phyloP scores from a whole-genome alignment of 441 rosid species.

The Manihot esculenta region DNA sequence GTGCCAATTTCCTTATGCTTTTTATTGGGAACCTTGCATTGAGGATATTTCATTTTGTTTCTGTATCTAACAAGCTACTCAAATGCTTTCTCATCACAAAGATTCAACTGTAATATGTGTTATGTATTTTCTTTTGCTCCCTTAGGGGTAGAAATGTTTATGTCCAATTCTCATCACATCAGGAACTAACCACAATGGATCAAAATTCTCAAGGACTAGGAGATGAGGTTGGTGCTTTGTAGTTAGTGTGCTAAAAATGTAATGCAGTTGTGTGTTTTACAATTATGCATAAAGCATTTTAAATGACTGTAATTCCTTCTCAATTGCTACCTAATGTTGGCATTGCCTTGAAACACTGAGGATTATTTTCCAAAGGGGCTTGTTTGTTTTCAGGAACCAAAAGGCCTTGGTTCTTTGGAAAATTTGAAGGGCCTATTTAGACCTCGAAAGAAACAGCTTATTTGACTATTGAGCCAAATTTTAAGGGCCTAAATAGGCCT shows the following conservation, averaged over 20 bases:
- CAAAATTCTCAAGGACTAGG: slow-evolving; percentile 91
- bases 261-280: slow-evolving; percentile 7
- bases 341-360: slow-evolving; percentile 1
- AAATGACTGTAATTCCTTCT: not conserved
- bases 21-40: not conserved
- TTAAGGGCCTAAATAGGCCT: too few relatives aligned
- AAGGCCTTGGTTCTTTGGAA: not conserved
- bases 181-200: slow-evolving; percentile 92
- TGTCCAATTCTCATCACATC: slow-evolving; percentile 95
- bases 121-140: not conserved
- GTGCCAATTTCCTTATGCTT: slow-evolving; percentile 16
- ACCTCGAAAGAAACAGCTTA: too few relatives aligned
- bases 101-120: slow-evolving; percentile 1
- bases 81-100: not conserved
- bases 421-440: too few relatives aligned
- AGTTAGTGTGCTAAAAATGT: slow-evolving; percentile 7
- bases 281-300: slow-evolving; percentile 11
- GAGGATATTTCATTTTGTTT: not conserved
- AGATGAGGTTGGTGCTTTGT: slow-evolving; percentile 75
- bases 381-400: not conserved
- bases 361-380: not conserved
- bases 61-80: not conserved
- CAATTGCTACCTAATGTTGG: not conserved
- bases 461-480: too few relatives aligned
- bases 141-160: slow-evolving; percentile 95